A percentile compares a stretch with the other conserved stretches of the same genome.
Evolutionary conservation across 306 rosid genomes (phyloP).

Genomic region (Fragaria vesca): DNA sequence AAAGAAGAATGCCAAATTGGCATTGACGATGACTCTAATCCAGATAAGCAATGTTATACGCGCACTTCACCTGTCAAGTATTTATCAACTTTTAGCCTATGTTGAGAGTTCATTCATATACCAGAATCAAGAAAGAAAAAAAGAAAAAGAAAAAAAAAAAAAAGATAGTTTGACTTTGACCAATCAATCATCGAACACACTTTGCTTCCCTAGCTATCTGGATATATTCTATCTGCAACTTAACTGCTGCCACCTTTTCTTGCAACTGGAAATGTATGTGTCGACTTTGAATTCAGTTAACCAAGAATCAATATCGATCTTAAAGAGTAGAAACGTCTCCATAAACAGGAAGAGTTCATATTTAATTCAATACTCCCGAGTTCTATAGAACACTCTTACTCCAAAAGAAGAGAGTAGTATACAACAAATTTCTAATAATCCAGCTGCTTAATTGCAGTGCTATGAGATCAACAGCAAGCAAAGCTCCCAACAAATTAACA

Average conservation of each 20-base stretch:
- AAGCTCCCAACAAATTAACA: not conserved
- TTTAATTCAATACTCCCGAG: not conserved
- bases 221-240: not conserved
- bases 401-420: not conserved
- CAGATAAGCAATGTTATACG: conserved; percentile 7
- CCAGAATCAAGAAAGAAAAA: not conserved
- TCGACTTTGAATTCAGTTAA: not conserved
- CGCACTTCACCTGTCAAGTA: not conserved
- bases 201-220: not conserved
- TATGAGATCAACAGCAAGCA: not conserved
- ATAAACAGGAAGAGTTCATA: not conserved
- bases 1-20: not conserved
- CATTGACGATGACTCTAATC: not conserved
- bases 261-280: not conserved
- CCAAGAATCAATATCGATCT: not conserved
- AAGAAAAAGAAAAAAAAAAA: too few species aligned
- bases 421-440: not conserved
- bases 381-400: not conserved
- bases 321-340: not conserved
- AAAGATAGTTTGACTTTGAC: not conserved
- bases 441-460: not conserved
- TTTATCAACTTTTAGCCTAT: not conserved
- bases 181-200: not conserved
- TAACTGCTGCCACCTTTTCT: conserved; percentile 6
- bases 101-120: not conserved